Evolutionary conservation across 2,329 filamentous ascomycete genomes (phyloP).

Genomic region (Chaetomium globosum): DNA sequence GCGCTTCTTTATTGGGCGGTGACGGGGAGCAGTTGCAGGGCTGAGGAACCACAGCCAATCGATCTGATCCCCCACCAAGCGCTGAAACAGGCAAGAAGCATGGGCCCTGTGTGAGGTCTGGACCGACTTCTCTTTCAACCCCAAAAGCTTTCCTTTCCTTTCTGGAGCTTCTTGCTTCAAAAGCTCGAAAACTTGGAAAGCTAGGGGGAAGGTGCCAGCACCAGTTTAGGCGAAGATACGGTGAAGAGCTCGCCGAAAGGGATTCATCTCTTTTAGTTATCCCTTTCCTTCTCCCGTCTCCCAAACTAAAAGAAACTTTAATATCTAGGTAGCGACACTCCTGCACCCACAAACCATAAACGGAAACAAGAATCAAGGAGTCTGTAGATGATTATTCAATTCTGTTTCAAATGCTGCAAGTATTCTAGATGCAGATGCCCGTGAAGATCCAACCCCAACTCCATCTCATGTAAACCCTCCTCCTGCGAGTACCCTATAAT

Average conservation of each 20-base stretch:
- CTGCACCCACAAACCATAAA: not conserved
- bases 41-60: conserved; percentile 20
- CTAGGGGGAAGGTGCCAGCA: too few relatives aligned
- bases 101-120: conserved; percentile 6
- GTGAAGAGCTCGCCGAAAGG: too few relatives aligned
- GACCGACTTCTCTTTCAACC: not conserved
- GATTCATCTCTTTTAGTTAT: too few relatives aligned
- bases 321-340: too few relatives aligned
- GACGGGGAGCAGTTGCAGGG: conserved; percentile 9
- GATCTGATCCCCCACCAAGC: not conserved
- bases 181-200: too few relatives aligned
- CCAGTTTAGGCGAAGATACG: too few relatives aligned
- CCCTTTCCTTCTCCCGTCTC: too few relatives aligned
- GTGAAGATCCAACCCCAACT: not conserved
- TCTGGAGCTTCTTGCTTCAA: too few relatives aligned
- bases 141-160: too few relatives aligned
- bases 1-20: conserved; percentile 23
- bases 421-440: conserved; percentile 1
- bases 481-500: not conserved
- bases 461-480: not conserved
- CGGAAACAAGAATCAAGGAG: not conserved
- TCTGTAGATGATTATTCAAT: not conserved
- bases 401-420: not conserved
- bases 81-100: conserved; percentile 14
- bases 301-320: too few relatives aligned